A percentile compares a stretch with the other conserved stretches of the same genome.
Evolutionary conservation across 176 grass and related monocot genomes (phyloP).

Genomic region (Dactylis glomerata): DNA sequence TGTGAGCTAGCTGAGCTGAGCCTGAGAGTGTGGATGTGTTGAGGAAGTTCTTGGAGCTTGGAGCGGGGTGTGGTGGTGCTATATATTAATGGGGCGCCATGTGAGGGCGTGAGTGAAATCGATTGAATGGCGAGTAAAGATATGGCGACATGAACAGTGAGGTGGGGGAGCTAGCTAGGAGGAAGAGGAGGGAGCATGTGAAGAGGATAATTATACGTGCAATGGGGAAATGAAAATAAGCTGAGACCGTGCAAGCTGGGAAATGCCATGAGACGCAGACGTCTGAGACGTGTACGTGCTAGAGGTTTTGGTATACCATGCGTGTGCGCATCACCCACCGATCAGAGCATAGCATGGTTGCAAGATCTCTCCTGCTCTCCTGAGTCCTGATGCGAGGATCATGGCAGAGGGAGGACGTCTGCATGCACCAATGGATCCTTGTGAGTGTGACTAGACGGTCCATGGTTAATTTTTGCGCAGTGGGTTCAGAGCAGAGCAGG

Average conservation of each 20-base stretch:
- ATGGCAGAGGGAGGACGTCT: constrained; percentile 7
- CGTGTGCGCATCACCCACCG: background rate
- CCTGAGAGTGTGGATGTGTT: background rate
- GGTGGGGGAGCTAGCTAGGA: background rate
- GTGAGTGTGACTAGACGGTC: constrained; percentile 33
- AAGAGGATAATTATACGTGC: constrained; percentile 45
- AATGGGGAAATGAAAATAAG: constrained; percentile 8
- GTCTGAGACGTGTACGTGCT: background rate
- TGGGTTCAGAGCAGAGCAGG: constrained; percentile 19
- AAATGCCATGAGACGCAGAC: background rate
- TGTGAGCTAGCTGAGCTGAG: background rate
- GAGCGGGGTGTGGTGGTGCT: constrained; percentile 36
- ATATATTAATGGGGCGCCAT: constrained; percentile 60
- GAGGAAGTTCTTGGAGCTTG: constrained; percentile 30
- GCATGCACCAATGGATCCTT: constrained; percentile 5
- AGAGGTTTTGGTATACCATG: background rate
- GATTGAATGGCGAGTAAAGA: constrained; percentile 50
- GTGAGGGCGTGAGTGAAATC: constrained; percentile 27
- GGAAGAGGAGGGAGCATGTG: constrained; percentile 35
- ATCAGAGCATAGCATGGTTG: constrained; percentile 18
- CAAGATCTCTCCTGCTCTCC: too few relatives aligned
- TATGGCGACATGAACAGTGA: constrained; percentile 25
- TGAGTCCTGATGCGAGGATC: constrained; percentile 9
- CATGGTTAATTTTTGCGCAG: constrained; percentile 9
- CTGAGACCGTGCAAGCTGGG: background rate